A percentile compares a stretch with the other conserved stretches of the same genome.
phyloP scores from a whole-genome alignment of 306 rosid genomes.

The Neltuma alba region DNA sequence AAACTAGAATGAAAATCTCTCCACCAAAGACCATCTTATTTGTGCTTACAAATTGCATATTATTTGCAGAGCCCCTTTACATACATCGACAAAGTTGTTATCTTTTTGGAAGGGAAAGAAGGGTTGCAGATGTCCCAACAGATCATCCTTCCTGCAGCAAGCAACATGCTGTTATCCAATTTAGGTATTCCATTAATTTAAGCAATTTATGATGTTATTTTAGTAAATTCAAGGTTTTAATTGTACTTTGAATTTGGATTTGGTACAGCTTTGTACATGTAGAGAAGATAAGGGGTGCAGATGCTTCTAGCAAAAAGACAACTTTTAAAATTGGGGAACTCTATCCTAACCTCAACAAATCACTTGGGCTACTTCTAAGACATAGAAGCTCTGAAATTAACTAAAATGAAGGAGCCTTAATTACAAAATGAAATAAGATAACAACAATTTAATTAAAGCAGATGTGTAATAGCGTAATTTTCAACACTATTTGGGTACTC shows the following conservation, averaged over 20 bases:
- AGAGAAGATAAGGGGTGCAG: neutral
- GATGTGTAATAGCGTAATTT: neutral
- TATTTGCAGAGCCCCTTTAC: conserved; percentile 82
- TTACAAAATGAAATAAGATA: neutral
- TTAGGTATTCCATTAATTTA: conserved; percentile 56
- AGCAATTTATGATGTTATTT: conserved; percentile 15
- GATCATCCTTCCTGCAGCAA: conserved; percentile 99
- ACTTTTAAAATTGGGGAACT: neutral
- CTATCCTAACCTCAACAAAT: neutral
- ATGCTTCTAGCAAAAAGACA: neutral
- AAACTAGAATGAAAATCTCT: conserved; percentile 19
- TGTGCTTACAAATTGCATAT: conserved; percentile 38
- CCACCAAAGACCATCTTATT: conserved; percentile 1
- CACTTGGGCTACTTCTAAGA: neutral
- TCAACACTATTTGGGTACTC: neutral
- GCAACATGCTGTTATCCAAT: conserved; percentile 97
- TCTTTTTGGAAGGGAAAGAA: conserved; percentile 97
- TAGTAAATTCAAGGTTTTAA: conserved; percentile 3
- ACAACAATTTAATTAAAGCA: neutral
- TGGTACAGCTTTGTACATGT: neutral
- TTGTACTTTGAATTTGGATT: neutral
- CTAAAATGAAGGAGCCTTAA: neutral
- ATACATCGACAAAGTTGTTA: conserved; percentile 97
- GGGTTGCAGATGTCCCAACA: conserved; percentile 96
- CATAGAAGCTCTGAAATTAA: neutral